Evolutionary conservation across 106 monocot species (phyloP).

Genomic region (Gastrodia elata): DNA sequence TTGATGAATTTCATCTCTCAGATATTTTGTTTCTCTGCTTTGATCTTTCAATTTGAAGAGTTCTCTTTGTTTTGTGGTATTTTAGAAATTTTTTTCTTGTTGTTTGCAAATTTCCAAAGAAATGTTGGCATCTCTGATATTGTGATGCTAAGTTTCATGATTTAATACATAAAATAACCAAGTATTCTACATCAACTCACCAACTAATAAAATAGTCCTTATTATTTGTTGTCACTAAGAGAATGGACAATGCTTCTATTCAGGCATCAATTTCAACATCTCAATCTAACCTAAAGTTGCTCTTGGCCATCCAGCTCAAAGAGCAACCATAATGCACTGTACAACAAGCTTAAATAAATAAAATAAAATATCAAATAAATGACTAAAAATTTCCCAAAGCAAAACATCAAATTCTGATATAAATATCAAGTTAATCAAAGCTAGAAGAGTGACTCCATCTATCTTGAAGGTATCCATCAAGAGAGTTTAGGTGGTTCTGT

Average conservation of each 20-base stretch:
- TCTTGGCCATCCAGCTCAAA: slow-evolving; percentile 8
- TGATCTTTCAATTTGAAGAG: too few relatives aligned
- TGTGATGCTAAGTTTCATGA: too few relatives aligned
- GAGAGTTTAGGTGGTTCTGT: slow-evolving; percentile 28
- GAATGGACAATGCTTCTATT: neutral
- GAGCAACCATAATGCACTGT: slow-evolving; percentile 4
- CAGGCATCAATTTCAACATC: neutral
- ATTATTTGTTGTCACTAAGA: too few relatives aligned
- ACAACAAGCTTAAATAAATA: neutral
- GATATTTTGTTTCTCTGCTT: too few relatives aligned
- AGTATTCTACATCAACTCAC: too few relatives aligned
- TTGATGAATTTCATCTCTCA: too few relatives aligned
- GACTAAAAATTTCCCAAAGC: neutral
- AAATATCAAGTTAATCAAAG: slow-evolving; percentile 39
- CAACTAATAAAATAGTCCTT: too few relatives aligned
- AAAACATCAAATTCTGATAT: neutral
- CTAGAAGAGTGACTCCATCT: slow-evolving; percentile 73
- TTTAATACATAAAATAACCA: too few relatives aligned
- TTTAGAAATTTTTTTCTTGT: too few relatives aligned
- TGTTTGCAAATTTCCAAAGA: too few relatives aligned
- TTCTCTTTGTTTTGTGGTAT: too few relatives aligned
- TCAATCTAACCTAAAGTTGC: neutral
- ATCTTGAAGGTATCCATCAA: slow-evolving; percentile 62
- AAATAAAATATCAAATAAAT: neutral
- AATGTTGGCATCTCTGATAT: too few relatives aligned